Base-by-base conservation (phyloP, 495 filamentous ascomycete species). In the Lasiosphaeris hirsuta region DNA sequence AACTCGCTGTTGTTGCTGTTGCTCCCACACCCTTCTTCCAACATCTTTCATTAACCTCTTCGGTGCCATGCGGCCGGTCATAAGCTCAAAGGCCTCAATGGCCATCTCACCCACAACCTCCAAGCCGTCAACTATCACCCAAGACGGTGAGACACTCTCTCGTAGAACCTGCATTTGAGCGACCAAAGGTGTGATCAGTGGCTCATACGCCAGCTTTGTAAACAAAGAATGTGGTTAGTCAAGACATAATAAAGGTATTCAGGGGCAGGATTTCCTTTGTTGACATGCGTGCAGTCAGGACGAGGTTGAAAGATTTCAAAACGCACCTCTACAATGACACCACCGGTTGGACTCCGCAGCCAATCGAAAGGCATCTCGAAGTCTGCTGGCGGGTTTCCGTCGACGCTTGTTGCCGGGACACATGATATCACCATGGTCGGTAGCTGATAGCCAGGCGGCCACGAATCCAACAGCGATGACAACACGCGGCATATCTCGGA, bases 101-200 rank as follows among this genome's bases (percentile, higher is more conserved):
- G 87, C 90, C 75, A 90, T 89, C 67, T 94, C 90, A 1, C 83
- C 81, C 0, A 94, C 79, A 33, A 92, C 83, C 64, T 92, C 90
- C 9, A 92, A 71, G 5, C 89, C 89, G 63, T 92, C 88, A n/a
- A 91, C 82, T 35, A 88, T 78, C 4, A 89, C 84, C 88, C 88
- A 94, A 1, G 83, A 81, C 15, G 79, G 81, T 10, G 81, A 80
- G 0, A 84, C 83, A 35, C 40, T 52, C 48, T 78, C 80, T 17
- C 84, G 75, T 33, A 87, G 82, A 60, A 68, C 70, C 15, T 73
- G 73, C 57, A 78, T 69, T 45, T 92, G 89, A 23, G 75, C 69
- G 11, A 90, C 78, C 0, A 94, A 71, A 2, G 89, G 87, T 1
- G 89, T 92, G 49, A 86, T 76, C 0, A 88, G 70, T 3, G 87